Percentiles rank a stretch among this genome's conserved stretches.
phyloP scores from a whole-genome alignment of 139 green algal species.

The Spirogloea muscicola region DNA sequence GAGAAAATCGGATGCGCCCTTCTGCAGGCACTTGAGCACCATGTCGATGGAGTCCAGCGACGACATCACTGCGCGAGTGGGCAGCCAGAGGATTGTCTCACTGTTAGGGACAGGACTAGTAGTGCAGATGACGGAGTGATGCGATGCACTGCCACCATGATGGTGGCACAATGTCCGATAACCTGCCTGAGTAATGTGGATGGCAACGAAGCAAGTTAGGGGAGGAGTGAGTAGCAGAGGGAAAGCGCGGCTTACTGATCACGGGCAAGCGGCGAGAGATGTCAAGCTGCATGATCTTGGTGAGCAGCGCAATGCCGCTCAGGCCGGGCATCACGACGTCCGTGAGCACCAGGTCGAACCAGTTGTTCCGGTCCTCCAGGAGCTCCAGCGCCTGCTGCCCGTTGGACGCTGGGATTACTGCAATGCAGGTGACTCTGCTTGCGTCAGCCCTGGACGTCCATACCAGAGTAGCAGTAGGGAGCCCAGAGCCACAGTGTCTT shows the following conservation, averaged over 20 bases:
- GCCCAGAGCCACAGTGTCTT: too few species aligned
- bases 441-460: too few species aligned
- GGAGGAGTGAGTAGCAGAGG: too few species aligned
- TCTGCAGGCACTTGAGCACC: conserved; percentile 58
- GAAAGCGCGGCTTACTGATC: conserved; percentile 39
- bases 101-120: too few species aligned
- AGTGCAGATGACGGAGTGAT: too few species aligned
- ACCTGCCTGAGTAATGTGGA: too few species aligned
- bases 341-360: conserved; percentile 49
- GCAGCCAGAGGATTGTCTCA: too few species aligned
- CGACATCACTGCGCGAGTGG: conserved; percentile 49
- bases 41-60: conserved; percentile 43
- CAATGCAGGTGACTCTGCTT: too few species aligned
- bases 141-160: too few species aligned
- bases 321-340: conserved; percentile 48
- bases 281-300: conserved; percentile 42
- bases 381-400: conserved; percentile 33
- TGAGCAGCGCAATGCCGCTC: conserved; percentile 39
- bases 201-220: too few species aligned
- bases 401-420: conserved; percentile 33
- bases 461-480: too few species aligned
- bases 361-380: conserved; percentile 6
- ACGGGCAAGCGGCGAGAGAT: conserved; percentile 27
- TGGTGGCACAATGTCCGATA: too few species aligned
- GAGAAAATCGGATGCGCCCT: conserved; percentile 81